A percentile compares a stretch with the other conserved stretches of the same genome.
These are phyloP conservation scores for Blastobotrys elegans DNA, from an alignment of 1,139 yeast genomes.

Conservation along the genomic window DNA sequence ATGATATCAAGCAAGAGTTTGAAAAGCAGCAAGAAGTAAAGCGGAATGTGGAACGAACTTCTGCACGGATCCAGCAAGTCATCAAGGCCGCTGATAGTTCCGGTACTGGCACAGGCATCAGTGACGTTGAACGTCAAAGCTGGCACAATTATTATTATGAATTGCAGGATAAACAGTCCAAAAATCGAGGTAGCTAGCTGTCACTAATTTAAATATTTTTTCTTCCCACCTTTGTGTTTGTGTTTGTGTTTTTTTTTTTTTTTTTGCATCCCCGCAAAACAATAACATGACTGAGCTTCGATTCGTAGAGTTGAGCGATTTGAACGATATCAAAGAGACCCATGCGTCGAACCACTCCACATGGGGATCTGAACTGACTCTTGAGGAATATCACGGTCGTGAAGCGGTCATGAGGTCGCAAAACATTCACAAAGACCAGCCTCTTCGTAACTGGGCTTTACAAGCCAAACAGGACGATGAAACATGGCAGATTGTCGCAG, in stretches of 20 bases:
- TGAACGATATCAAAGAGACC: slow-evolving; percentile 44
- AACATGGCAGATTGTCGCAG: slow-evolving; percentile 36
- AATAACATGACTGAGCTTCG: background rate
- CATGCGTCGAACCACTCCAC: slow-evolving; percentile 43
- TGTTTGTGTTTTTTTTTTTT: no score
- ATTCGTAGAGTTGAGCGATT: slow-evolving; percentile 30
- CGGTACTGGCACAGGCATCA: slow-evolving; percentile 17
- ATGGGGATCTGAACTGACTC: slow-evolving; percentile 43
- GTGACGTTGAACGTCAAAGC: slow-evolving; percentile 23
- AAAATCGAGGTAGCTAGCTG: no score
- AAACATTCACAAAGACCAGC: slow-evolving; percentile 15
- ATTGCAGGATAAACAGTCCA: no score
- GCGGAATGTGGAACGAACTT: slow-evolving; percentile 27
- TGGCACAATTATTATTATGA: slow-evolving; percentile 18
- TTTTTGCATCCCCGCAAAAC: background rate
- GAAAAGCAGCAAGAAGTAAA: slow-evolving; percentile 41
- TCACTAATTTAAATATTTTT: no score
- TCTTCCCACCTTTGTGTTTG: no score
- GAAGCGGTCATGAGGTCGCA: slow-evolving; percentile 25
- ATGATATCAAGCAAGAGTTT: slow-evolving; percentile 47
- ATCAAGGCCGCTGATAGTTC: slow-evolving; percentile 14
- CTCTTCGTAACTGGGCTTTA: slow-evolving; percentile 28
- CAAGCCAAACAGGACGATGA: slow-evolving; percentile 16
- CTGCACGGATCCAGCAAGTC: slow-evolving; percentile 23
- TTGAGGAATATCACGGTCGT: slow-evolving; percentile 28